Evolutionary conservation across 768 basidiomycete genomes (phyloP).

Genomic region (Pleurotus eryngii): DNA sequence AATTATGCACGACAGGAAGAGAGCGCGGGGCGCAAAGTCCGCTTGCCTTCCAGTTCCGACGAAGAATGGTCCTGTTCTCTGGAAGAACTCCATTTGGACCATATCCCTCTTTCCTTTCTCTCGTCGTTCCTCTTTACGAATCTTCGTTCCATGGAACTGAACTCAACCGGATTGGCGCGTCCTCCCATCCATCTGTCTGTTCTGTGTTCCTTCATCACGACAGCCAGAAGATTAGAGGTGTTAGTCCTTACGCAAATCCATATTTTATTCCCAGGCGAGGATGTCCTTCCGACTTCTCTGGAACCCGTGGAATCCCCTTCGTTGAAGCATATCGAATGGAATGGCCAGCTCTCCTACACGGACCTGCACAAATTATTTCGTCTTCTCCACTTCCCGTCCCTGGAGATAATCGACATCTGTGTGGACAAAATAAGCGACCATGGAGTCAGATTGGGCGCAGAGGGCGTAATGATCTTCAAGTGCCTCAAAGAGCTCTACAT

Average conservation of each 20-base stretch:
- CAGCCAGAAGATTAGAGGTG: slow-evolving; percentile 38
- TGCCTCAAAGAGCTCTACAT: neutral
- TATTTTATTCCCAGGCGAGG: slow-evolving; percentile 31
- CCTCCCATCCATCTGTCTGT: slow-evolving; percentile 38
- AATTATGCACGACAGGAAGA: neutral
- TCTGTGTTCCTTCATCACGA: slow-evolving; percentile 31
- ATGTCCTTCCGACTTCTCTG: neutral
- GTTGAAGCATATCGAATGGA: slow-evolving; percentile 47
- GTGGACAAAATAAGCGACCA: slow-evolving; percentile 9
- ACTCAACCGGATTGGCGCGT: slow-evolving; percentile 29
- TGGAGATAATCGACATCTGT: slow-evolving; percentile 8
- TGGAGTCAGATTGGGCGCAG: neutral
- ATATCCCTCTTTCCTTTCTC: slow-evolving; percentile 38
- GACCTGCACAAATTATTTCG: slow-evolving; percentile 31
- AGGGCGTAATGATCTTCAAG: neutral
- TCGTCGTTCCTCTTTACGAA: slow-evolving; percentile 29
- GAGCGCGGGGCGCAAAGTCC: neutral
- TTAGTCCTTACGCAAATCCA: slow-evolving; percentile 39
- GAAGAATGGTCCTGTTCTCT: slow-evolving; percentile 17
- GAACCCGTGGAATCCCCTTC: neutral
- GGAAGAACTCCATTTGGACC: slow-evolving; percentile 35
- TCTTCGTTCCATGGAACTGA: slow-evolving; percentile 39
- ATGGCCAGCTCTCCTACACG: slow-evolving; percentile 33
- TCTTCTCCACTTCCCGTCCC: neutral
- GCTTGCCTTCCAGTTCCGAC: neutral